Conservation (phyloP, 768 basidiomycete genomes). For the Boletus patriciae region DNA sequence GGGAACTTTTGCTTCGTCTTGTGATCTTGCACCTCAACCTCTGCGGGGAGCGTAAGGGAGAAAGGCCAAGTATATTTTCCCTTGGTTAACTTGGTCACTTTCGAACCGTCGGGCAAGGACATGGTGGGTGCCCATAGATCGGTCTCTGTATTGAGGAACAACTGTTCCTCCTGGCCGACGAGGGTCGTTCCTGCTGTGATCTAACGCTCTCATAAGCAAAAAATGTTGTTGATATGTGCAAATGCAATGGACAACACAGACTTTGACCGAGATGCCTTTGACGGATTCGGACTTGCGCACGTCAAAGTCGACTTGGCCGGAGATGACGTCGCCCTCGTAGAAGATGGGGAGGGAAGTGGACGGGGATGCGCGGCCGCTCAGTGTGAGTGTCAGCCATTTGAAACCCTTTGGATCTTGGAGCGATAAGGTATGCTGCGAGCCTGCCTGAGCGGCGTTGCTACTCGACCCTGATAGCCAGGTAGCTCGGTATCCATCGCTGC, state of each 20-base stretch:
- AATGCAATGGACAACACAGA: constrained; percentile 26
- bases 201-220: constrained; percentile 16
- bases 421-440: constrained; percentile 39
- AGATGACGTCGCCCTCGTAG: constrained; percentile 47
- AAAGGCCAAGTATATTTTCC: constrained; percentile 53
- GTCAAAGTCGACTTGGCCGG: constrained; percentile 52
- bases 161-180: constrained; percentile 54
- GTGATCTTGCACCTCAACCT: constrained; percentile 41
- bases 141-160: constrained; percentile 45
- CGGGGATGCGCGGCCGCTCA: constrained; percentile 44
- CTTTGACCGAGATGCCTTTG: constrained; percentile 49
- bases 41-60: constrained; percentile 44
- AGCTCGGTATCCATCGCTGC: constrained; percentile 12
- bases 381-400: constrained; percentile 48
- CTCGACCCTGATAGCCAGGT: constrained; percentile 16
- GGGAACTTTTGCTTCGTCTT: constrained; percentile 38
- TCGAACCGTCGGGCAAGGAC: constrained; percentile 25
- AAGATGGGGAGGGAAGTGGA: constrained; percentile 45
- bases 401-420: constrained; percentile 43
- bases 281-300: constrained; percentile 49
- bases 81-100: constrained; percentile 37
- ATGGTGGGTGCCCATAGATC: constrained; percentile 42
- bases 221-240: no score
- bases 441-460: neutral
- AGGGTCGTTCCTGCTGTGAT: constrained; percentile 49